Evolutionary conservation across 257 asterid genomes (phyloP).

Genomic region (Perilla frutescens): DNA sequence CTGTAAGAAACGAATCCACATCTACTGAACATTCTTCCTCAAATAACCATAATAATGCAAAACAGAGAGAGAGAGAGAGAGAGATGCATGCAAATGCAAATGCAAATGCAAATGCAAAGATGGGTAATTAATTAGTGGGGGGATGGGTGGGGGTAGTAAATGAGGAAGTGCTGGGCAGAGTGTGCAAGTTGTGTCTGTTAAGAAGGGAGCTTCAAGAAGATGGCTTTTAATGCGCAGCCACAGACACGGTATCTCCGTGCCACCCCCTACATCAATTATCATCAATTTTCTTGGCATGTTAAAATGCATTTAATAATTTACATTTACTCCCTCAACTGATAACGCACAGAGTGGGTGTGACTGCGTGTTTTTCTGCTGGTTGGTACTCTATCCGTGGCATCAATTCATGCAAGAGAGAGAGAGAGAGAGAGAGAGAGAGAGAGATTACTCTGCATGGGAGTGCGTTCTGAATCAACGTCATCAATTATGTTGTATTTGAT

Average conservation of each 20-base stretch:
- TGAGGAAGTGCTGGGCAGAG: conserved; percentile 27
- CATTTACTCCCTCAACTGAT: conserved; percentile 19
- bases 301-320: conserved; percentile 1
- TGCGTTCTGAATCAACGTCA: conserved; percentile 34
- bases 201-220: conserved; percentile 36
- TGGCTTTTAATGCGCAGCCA: conserved; percentile 48
- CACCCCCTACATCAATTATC: not conserved
- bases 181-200: conserved; percentile 36
- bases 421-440: not conserved
- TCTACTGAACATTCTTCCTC: too few species aligned
- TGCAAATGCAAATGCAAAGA: too few species aligned
- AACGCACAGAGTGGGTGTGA: not conserved
- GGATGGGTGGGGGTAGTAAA: conserved; percentile 27
- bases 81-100: too few species aligned
- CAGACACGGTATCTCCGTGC: conserved; percentile 50
- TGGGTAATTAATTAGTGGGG: not conserved
- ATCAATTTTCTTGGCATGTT: not conserved
- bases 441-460: conserved; percentile 37
- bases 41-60: not conserved
- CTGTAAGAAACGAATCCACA: too few species aligned
- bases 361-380: conserved; percentile 2
- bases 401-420: conserved; percentile 1
- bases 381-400: too few species aligned
- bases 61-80: not conserved
- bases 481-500: not conserved